Evolutionary conservation across 805 yeast genomes (phyloP).

Genomic region (Myxozyma sirexii): DNA sequence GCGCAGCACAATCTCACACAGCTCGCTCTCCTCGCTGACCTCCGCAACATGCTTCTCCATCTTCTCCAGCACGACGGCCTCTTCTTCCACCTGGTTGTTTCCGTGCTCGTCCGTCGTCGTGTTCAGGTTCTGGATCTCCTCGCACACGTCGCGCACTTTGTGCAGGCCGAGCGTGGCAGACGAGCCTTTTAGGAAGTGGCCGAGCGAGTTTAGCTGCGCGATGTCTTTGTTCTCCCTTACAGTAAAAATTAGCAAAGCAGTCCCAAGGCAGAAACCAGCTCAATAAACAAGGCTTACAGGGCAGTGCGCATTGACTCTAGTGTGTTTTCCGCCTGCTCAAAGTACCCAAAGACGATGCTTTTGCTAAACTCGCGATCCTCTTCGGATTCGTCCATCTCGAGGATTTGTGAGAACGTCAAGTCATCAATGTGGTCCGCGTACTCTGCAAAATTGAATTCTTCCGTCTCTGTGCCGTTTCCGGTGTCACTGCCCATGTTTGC

Average conservation of each 20-base stretch:
- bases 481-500: too few relatives aligned
- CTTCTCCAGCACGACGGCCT: slow-evolving; percentile 41
- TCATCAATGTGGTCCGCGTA: slow-evolving; percentile 70
- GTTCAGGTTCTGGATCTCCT: slow-evolving; percentile 89
- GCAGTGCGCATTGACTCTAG: slow-evolving; percentile 68
- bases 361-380: slow-evolving; percentile 74
- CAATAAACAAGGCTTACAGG: slow-evolving; percentile 38
- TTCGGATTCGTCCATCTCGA: slow-evolving; percentile 89
- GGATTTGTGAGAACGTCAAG: slow-evolving; percentile 88
- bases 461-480: too few relatives aligned
- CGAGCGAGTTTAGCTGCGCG: slow-evolving; percentile 67
- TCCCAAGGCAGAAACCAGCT: neutral
- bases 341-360: slow-evolving; percentile 76
- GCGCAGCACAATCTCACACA: slow-evolving; percentile 39
- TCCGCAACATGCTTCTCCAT: slow-evolving; percentile 38
- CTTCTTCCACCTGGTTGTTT: too few relatives aligned
- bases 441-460: too few relatives aligned
- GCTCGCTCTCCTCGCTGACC: slow-evolving; percentile 44
- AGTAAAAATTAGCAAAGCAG: neutral
- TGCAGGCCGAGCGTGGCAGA: slow-evolving; percentile 91
- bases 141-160: slow-evolving; percentile 84
- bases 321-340: slow-evolving; percentile 84
- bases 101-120: too few relatives aligned
- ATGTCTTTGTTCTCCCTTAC: slow-evolving; percentile 45
- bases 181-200: slow-evolving; percentile 93